Conservation (phyloP, 495 filamentous ascomycete species). For the Xylaria cubensis region DNA sequence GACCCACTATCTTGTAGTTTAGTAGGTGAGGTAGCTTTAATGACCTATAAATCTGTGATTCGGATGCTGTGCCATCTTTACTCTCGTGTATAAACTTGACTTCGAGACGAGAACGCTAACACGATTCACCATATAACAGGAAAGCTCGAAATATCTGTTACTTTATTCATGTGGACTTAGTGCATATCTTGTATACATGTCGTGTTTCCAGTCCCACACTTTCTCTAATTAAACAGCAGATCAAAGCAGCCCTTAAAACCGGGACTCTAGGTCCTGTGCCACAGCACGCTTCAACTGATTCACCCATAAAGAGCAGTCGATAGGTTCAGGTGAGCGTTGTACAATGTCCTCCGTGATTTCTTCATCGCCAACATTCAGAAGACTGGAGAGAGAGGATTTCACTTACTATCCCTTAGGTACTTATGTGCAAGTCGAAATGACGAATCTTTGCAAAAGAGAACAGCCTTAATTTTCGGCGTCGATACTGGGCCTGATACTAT, state of each 20-base stretch:
- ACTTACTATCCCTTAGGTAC: slow-evolving; percentile 7
- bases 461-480: not conserved
- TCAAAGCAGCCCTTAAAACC: not conserved
- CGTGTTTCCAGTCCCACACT: not conserved
- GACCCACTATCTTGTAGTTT: not conserved
- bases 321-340: slow-evolving; percentile 6
- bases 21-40: no score
- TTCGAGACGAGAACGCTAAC: not conserved
- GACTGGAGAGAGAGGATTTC: not conserved
- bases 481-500: slow-evolving; percentile 27
- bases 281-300: not conserved
- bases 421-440: not conserved
- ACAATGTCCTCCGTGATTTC: slow-evolving; percentile 13
- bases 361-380: not conserved
- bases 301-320: not conserved
- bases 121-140: not conserved
- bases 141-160: not conserved
- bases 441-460: not conserved
- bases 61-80: not conserved
- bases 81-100: not conserved
- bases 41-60: not conserved
- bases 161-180: not conserved
- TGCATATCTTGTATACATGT: slow-evolving; percentile 4
- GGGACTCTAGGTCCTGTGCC: not conserved
- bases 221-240: slow-evolving; percentile 16